Conservation (phyloP, 2,329 filamentous ascomycete species). For the Fusarium annulatum region DNA sequence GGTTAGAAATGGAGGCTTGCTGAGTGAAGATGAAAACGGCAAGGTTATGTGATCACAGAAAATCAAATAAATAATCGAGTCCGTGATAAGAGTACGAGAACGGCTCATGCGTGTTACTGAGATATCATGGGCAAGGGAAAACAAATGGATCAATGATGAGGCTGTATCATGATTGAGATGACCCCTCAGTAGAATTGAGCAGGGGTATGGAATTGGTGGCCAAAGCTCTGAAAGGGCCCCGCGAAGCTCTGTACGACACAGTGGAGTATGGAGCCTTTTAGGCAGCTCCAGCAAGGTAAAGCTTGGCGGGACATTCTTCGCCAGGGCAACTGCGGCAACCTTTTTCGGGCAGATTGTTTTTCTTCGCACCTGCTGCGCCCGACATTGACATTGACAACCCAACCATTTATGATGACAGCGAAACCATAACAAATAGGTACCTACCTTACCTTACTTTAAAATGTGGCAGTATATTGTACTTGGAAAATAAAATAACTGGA, state of each 20-base stretch:
- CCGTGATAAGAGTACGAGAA: neutral
- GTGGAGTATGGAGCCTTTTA: neutral
- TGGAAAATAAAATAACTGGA: neutral
- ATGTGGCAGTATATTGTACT: too few species aligned
- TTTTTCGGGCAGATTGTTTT: constrained; percentile 31
- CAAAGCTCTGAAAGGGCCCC: neutral
- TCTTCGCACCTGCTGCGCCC: constrained; percentile 22
- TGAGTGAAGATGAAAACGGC: constrained; percentile 8
- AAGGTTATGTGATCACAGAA: neutral
- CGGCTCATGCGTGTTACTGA: neutral
- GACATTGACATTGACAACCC: constrained; percentile 25
- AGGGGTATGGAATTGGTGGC: neutral
- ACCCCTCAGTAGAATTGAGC: constrained; percentile 11
- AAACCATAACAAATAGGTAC: neutral
- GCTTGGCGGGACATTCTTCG: constrained; percentile 11
- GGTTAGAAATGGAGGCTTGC: constrained; percentile 15
- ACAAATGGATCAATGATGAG: neutral
- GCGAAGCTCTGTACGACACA: constrained; percentile 1
- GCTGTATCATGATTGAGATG: neutral
- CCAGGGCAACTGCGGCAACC: constrained; percentile 44
- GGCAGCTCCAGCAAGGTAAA: neutral
- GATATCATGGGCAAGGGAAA: constrained; percentile 2
- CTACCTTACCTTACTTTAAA: too few species aligned
- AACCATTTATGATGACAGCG: constrained; percentile 22
- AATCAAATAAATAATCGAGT: neutral